Conservation (phyloP, 345 rosid genomes). For the Citropsis articulata region DNA sequence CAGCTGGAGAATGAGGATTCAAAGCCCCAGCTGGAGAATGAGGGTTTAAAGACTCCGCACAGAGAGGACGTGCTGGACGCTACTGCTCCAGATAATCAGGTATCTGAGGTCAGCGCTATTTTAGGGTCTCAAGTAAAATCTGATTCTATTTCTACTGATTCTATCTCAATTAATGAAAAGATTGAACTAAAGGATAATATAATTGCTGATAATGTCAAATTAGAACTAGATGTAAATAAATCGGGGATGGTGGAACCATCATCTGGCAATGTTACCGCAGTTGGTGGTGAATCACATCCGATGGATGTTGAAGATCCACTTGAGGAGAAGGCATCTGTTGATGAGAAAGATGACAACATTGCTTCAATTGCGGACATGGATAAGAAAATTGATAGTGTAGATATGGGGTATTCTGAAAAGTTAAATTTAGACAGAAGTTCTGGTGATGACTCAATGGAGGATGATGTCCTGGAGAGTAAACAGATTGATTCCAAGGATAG, state of each 20-base stretch:
- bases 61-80: conserved; percentile 48
- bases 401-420: conserved; percentile 82
- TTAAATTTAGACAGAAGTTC: conserved; percentile 94
- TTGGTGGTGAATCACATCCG: conserved; percentile 75
- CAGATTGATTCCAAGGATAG: conserved; percentile 63
- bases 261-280: conserved; percentile 51
- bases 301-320: conserved; percentile 87
- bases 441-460: conserved; percentile 96
- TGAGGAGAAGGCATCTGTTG: conserved; percentile 60
- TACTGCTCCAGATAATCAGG: conserved; percentile 81
- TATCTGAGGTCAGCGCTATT: conserved; percentile 96
- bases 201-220: conserved; percentile 94
- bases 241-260: conserved; percentile 83
- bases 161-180: conserved; percentile 94
- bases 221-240: conserved; percentile 91
- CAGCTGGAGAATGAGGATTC: conserved; percentile 38
- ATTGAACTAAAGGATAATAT: conserved; percentile 92
- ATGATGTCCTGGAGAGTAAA: conserved; percentile 79
- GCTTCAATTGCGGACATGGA: conserved; percentile 61
- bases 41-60: conserved; percentile 40
- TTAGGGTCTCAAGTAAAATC: conserved; percentile 98
- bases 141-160: conserved; percentile 98
- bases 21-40: conserved; percentile 38
- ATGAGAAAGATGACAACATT: conserved; percentile 59
- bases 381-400: conserved; percentile 59